These are phyloP conservation scores for Kalmusia sp. DNA, from an alignment of 2,329 filamentous ascomycete genomes.

Conservation along the genomic window DNA sequence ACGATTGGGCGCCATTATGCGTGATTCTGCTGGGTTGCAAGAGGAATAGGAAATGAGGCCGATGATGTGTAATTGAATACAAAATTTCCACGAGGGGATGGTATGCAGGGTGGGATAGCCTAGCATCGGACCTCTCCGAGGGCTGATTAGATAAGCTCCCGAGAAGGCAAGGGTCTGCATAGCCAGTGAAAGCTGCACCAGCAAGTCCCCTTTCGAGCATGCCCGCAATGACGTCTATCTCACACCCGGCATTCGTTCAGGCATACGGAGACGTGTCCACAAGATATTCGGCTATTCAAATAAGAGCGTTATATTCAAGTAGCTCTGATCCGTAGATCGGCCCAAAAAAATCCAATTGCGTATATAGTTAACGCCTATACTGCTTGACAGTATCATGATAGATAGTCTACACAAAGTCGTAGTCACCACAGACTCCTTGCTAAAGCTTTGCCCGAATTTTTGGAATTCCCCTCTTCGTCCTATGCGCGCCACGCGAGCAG, in stretches of 20 bases:
- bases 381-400: conserved; percentile 22
- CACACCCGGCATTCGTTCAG: neutral
- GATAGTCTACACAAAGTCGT: conserved; percentile 35
- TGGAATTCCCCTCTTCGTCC: conserved; percentile 9
- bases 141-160: conserved; percentile 32
- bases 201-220: neutral
- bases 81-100: neutral
- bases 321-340: conserved; percentile 13
- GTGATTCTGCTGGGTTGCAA: neutral
- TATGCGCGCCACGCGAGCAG: neutral
- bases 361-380: conserved; percentile 30
- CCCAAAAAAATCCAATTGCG: conserved; percentile 26
- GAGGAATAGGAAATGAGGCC: no score
- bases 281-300: neutral
- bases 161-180: conserved; percentile 3
- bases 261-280: no score
- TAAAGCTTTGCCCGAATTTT: conserved; percentile 22
- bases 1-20: conserved; percentile 55
- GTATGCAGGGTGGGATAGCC: neutral
- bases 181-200: conserved; percentile 3
- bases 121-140: neutral
- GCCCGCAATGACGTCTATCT: conserved; percentile 4
- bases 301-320: neutral
- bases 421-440: conserved; percentile 23
- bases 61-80: no score